Base-by-base conservation (phyloP, 805 yeast genomes). In the Candida sithepensis region DNA sequence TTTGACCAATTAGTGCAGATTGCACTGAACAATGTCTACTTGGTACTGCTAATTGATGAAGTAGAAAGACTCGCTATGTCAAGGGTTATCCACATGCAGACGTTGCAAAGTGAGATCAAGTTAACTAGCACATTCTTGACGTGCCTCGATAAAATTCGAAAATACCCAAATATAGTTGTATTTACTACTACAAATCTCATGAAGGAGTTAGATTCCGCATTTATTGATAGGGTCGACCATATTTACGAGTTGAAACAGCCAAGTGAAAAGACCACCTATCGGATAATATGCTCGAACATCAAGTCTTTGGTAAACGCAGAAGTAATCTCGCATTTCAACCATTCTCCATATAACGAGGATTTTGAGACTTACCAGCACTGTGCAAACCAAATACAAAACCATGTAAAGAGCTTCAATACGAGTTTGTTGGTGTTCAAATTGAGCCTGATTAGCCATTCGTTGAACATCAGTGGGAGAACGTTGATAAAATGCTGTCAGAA, bases 31-130 rank as follows among this genome's bases (percentile, higher is more conserved):
- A 48, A 18, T 42, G 57, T 10, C 42, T 52, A 59, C 65, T 47
- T 72, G 2, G 63, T 71, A 40, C 49, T 74, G 14, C 49, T 73
- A n/a, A 69, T 74, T 41, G 78, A 74, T 53, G 79, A 74, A 48
- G 67, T 74, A 12, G 79, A 74, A 53, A 68, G 78, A 0, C 59
- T 75, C 28, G 75, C 75, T 1, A 60, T 68, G 33, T 69, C 76
- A 16, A 62, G 79, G 55, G 67, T 34, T 55, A 53, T 7, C 69
- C 69, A 40, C 67, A 69, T 46, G 65, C 77, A 2, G 65, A 71
- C 1, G 77, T 72, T 46, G 46, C 58, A 13, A 46, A 50, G 18
- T 56, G 73, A 0, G 64, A 76, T 38, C 71, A 73, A 0, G 77
- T 74, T 6, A 74, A 74, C 38, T 13, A 34, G 38, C 45, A 69